Evolutionary conservation across 495 filamentous ascomycete species (phyloP).

Genomic region (Annulohypoxylon maeteangense): DNA sequence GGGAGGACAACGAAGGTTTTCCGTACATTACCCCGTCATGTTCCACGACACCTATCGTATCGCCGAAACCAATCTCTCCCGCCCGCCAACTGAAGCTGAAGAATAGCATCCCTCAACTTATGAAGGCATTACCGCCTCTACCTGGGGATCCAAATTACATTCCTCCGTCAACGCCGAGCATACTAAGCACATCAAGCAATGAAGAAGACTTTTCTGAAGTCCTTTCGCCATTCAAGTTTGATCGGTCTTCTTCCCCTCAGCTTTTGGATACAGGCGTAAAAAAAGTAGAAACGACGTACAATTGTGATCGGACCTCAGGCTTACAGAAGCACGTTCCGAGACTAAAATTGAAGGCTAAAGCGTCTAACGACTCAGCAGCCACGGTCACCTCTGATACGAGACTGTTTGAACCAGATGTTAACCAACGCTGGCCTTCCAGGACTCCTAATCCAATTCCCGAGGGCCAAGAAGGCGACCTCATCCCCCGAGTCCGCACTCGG

Average conservation of each 20-base stretch:
- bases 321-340: conserved; percentile 41
- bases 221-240: conserved; percentile 39
- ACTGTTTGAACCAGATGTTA: background rate
- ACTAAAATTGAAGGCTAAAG: conserved; percentile 51
- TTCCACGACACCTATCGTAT: conserved; percentile 50
- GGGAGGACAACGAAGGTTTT: conserved; percentile 43
- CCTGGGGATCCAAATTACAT: conserved; percentile 47
- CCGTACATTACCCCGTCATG: conserved; percentile 44
- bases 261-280: background rate
- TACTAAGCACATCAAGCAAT: conserved; percentile 28
- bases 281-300: background rate
- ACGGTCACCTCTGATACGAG: conserved; percentile 8
- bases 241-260: conserved; percentile 10
- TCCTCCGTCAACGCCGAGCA: conserved; percentile 32
- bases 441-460: conserved; percentile 7
- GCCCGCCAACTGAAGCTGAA: conserved; percentile 58
- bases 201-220: conserved; percentile 43
- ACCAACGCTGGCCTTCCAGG: conserved; percentile 1
- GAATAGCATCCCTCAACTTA: conserved; percentile 61
- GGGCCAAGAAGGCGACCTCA: background rate
- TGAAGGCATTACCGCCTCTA: conserved; percentile 61
- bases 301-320: background rate
- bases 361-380: conserved; percentile 33
- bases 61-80: conserved; percentile 60
- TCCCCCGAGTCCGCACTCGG: conserved; percentile 21